Conservation (phyloP, 768 basidiomycete species). For the Xerocomus brunneocitrinus region DNA sequence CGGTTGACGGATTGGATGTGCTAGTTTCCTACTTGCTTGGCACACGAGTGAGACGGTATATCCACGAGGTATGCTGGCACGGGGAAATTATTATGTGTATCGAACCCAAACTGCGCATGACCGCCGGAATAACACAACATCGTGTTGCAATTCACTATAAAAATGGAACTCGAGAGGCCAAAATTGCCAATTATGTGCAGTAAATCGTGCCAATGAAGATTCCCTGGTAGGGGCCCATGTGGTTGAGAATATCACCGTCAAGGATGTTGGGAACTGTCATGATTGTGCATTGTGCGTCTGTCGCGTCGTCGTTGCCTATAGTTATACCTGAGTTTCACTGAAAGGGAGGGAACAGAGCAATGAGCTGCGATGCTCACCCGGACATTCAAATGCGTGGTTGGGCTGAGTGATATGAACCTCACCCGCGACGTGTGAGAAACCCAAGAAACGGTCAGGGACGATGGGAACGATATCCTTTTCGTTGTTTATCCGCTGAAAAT, state of each 20-base stretch:
- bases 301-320: conserved; percentile 51
- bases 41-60: background rate
- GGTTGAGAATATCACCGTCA: conserved; percentile 46
- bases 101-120: background rate
- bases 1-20: background rate
- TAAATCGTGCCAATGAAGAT: conserved; percentile 50
- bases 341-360: background rate
- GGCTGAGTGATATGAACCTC: conserved; percentile 42
- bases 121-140: background rate
- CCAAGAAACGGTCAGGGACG: conserved; percentile 47
- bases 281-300: conserved; percentile 50
- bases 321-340: background rate
- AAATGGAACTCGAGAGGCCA: background rate
- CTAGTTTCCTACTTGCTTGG: background rate
- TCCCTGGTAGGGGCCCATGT: conserved; percentile 55
- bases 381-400: conserved; percentile 37
- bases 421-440: conserved; percentile 39
- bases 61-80: conserved; percentile 1
- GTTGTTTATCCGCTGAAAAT: conserved; percentile 30
- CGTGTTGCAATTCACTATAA: background rate
- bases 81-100: background rate
- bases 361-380: conserved; percentile 25
- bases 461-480: conserved; percentile 49
- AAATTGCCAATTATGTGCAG: conserved; percentile 22
- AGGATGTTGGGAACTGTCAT: conserved; percentile 51